Conservation (phyloP, 352 stramenopile genomes). For the Thalassiosira livingstoniorum region DNA sequence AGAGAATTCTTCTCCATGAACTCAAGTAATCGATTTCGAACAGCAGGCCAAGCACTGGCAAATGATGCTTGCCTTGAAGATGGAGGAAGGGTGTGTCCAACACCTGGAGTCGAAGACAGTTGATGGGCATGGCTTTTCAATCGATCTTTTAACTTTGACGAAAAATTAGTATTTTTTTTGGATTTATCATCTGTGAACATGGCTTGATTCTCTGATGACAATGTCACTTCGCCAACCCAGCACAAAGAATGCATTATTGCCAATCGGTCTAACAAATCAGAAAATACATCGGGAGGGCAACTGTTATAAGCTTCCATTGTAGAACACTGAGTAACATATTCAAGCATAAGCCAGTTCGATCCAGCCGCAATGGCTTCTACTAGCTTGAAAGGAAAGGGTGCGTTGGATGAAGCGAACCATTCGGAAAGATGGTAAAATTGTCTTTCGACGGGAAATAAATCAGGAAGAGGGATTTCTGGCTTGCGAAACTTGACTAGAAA, state of each 20-base stretch:
- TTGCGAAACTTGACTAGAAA: slow-evolving; percentile 53
- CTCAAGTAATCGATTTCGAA: slow-evolving; percentile 28
- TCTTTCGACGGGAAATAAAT: slow-evolving; percentile 48
- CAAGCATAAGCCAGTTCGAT: slow-evolving; percentile 36
- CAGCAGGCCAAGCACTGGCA: slow-evolving; percentile 14
- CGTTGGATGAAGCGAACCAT: neutral
- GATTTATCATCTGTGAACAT: too few species aligned
- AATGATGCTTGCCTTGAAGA: slow-evolving; percentile 22
- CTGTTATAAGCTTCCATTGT: slow-evolving; percentile 26
- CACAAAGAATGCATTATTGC: slow-evolving; percentile 42
- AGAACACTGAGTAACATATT: slow-evolving; percentile 24
- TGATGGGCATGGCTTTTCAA: slow-evolving; percentile 8
- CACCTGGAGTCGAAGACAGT: slow-evolving; percentile 16
- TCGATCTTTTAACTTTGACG: neutral
- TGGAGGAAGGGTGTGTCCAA: slow-evolving; percentile 9
- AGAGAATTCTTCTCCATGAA: slow-evolving; percentile 13
- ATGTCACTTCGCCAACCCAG: slow-evolving; percentile 17
- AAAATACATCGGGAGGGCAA: slow-evolving; percentile 30
- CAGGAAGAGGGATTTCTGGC: slow-evolving; percentile 30
- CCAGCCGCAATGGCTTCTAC: slow-evolving; percentile 23
- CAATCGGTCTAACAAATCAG: slow-evolving; percentile 24
- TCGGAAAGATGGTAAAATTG: slow-evolving; percentile 36
- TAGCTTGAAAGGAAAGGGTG: slow-evolving; percentile 24
- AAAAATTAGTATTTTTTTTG: neutral
- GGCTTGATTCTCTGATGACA: neutral